Base-by-base conservation (phyloP, 2,329 filamentous ascomycete genomes). In the Didymella lethalis region DNA sequence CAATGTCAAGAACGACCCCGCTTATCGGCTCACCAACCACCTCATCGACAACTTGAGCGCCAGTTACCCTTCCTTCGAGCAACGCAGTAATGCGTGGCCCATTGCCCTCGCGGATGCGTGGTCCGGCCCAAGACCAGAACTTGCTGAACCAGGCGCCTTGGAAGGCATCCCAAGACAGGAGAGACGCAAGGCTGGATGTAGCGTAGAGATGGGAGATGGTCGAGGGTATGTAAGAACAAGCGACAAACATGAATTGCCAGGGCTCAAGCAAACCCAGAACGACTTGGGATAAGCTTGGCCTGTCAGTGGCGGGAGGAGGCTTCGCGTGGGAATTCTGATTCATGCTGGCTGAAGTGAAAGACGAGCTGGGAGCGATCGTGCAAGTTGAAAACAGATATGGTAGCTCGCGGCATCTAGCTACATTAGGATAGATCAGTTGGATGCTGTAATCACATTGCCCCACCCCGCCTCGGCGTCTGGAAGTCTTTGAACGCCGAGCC, bases 1-100 rank as follows among this genome's bases (percentile, higher is more conserved):
- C 64, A 20, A 66, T 64, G 20, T 66, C 64, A 11, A 66, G 31
- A 1, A 66, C 57, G 11, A 63, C 49, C 6, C 64, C 64, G n/a
- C 57, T 56, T 14, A 64, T 54, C 14, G 64, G 59, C 31, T 51
- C 49, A 11, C 49, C 50, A 1, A 66, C 57, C 28, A 55, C 40
- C 8, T 57, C 43, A 28, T 59, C 43, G 5, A 56, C 59, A 7
- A 64, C 53, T 31, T 54, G 40, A 31, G 40, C 64, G 7, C 52
- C 40, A 26, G 54, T 57, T 1, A 66, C 62, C 4, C 64, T 56
- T 32, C 64, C 64, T 49, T 66, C 62, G 18, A 66, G 57, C n/a
- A 66, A 38, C 8, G 64, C 64, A 11, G 57, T 57, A 25, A 66
- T 63, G 29, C 52, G 54, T 18, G 59, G 54, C 4, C 64, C 64